These are phyloP conservation scores for Saururus chinensis DNA, from an alignment of 164 flowering plant species.

Conservation along the genomic window DNA sequence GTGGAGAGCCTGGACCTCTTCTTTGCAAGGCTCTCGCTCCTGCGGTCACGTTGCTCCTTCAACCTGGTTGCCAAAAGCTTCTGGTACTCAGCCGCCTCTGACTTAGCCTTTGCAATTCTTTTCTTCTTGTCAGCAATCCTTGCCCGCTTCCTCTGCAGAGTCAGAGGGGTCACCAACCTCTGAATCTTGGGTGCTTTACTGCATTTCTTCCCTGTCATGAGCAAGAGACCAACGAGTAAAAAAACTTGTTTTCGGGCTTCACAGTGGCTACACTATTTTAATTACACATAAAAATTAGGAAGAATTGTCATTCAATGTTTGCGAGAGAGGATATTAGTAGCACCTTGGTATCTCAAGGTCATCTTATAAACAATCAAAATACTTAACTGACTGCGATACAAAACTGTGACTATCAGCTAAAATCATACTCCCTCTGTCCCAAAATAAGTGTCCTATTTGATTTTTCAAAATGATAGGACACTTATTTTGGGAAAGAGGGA, in stretches of 20 bases:
- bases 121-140: conserved; percentile 55
- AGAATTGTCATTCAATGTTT: no score
- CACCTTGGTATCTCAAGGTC: no score
- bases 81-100: conserved; percentile 61
- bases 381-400: no score
- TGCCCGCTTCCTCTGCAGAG: conserved; percentile 43
- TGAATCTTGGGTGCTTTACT: conserved; percentile 64
- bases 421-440: neutral
- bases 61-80: conserved; percentile 50
- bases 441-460: no score
- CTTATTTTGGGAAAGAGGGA: no score
- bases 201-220: conserved; percentile 39
- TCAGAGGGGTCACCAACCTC: conserved; percentile 49
- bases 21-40: conserved; percentile 60
- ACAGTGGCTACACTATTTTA: no score
- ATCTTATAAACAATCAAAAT: no score
- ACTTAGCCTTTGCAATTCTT: conserved; percentile 49
- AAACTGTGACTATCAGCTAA: no score
- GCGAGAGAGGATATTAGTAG: no score
- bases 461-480: no score
- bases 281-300: no score
- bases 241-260: no score
- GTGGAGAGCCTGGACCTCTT: conserved; percentile 50
- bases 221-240: neutral
- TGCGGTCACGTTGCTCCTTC: conserved; percentile 50